Evolutionary conservation across 345 rosid species (phyloP).

Genomic region (Camelina sativa): DNA sequence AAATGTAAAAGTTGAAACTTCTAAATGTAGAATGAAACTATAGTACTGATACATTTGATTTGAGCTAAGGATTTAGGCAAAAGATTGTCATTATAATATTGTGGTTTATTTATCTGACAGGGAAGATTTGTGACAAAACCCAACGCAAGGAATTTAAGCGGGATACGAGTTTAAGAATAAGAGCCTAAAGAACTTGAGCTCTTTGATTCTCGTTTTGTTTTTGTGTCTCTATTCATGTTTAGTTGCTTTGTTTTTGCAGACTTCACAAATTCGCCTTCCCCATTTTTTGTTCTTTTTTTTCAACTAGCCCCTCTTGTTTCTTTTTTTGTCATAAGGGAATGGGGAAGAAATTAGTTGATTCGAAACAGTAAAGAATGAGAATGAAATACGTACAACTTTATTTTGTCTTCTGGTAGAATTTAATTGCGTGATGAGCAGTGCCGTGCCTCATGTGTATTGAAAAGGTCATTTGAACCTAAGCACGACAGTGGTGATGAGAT

Average conservation of each 20-base stretch:
- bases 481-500: background rate
- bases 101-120: conserved; percentile 26
- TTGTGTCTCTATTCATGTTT: background rate
- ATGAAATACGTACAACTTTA: background rate
- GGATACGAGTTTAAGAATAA: conserved; percentile 7
- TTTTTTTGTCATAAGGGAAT: conserved; percentile 18
- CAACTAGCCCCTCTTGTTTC: background rate
- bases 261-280: background rate
- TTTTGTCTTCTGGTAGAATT: conserved; percentile 12
- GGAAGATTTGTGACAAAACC: conserved; percentile 41
- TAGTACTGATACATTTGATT: background rate
- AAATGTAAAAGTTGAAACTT: background rate
- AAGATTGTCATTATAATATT: background rate
- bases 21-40: background rate
- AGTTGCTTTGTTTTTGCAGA: background rate
- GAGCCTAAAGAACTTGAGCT: background rate
- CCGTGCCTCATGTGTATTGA: no score
- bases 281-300: background rate
- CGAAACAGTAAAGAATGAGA: background rate
- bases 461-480: no score
- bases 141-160: conserved; percentile 26
- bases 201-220: conserved; percentile 12
- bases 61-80: conserved; percentile 3
- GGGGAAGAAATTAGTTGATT: conserved; percentile 24
- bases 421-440: no score